phyloP scores from a whole-genome alignment of 805 yeast species.

The Wickerhamiella galacta region DNA sequence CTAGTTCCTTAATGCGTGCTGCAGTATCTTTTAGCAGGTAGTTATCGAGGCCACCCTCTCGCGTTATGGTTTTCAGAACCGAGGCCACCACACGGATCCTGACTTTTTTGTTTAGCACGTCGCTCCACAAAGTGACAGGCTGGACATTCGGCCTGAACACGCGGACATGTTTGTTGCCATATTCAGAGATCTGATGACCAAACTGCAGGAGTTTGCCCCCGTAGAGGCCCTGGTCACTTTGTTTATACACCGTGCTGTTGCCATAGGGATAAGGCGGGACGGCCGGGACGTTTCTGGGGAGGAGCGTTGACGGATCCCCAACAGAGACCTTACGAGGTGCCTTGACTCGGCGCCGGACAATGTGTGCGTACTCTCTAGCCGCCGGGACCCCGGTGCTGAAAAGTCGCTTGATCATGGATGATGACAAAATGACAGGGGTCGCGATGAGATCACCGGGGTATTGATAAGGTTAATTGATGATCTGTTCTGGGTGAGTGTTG shows the following conservation, averaged over 20 bases:
- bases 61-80: conserved; percentile 72
- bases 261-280: conserved; percentile 66
- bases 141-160: conserved; percentile 72
- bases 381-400: not conserved
- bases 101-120: conserved; percentile 41
- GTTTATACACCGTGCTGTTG: conserved; percentile 59
- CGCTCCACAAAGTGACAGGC: conserved; percentile 68
- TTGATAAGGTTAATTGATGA: too few species aligned
- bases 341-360: conserved; percentile 16
- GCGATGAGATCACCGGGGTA: too few species aligned
- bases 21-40: conserved; percentile 75
- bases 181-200: conserved; percentile 68
- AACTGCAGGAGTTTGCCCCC: conserved; percentile 74
- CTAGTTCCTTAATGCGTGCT: conserved; percentile 82
- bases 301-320: conserved; percentile 30
- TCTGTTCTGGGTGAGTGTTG: too few species aligned
- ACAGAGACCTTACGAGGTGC: conserved; percentile 23
- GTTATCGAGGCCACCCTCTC: conserved; percentile 89
- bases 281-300: conserved; percentile 26
- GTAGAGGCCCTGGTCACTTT: conserved; percentile 72
- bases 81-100: conserved; percentile 53
- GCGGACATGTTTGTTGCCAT: conserved; percentile 54
- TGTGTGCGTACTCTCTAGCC: conserved; percentile 16
- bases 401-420: not conserved
- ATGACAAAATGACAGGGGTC: not conserved